Evolutionary conservation across 2,329 filamentous ascomycete genomes (phyloP).

Genomic region (Epichloe festucae): DNA sequence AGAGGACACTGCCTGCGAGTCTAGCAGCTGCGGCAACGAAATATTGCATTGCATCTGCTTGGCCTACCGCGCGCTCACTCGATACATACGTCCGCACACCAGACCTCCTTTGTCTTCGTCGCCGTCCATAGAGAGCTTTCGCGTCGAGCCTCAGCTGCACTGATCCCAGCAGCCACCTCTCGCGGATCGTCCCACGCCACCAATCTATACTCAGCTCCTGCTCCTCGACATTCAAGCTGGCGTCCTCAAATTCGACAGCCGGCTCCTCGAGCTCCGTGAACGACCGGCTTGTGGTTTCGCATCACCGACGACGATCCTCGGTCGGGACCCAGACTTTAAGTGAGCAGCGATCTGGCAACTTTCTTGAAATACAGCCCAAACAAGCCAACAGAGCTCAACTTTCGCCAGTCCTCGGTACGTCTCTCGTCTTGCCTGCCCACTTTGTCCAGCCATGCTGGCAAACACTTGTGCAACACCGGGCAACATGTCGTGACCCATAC

Average conservation of each 20-base stretch:
- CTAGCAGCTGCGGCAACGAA: too few relatives aligned
- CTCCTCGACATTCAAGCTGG: slow-evolving; percentile 30
- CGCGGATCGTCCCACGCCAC: background rate
- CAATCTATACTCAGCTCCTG: slow-evolving; percentile 5
- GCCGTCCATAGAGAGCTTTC: background rate
- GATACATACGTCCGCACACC: too few relatives aligned
- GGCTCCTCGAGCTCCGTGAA: slow-evolving; percentile 43
- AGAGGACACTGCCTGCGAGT: too few relatives aligned
- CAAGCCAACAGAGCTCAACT: slow-evolving; percentile 22
- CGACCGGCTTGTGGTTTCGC: slow-evolving; percentile 33
- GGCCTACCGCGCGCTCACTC: too few relatives aligned
- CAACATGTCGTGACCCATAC: slow-evolving; percentile 4
- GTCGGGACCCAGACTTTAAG: slow-evolving; percentile 19
- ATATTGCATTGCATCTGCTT: too few relatives aligned
- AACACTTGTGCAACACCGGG: background rate
- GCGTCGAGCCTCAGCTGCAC: background rate
- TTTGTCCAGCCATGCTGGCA: background rate
- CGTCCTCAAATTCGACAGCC: slow-evolving; percentile 32
- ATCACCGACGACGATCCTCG: slow-evolving; percentile 39
- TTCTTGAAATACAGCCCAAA: slow-evolving; percentile 19
- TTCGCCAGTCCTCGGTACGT: slow-evolving; percentile 45
- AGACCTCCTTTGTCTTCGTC: background rate
- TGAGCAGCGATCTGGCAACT: slow-evolving; percentile 18
- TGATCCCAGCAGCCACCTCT: slow-evolving; percentile 1
- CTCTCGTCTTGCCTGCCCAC: background rate